These are phyloP conservation scores for Alternaria sp. DNA, from an alignment of 2,329 filamentous ascomycete genomes.

Conservation along the genomic window DNA sequence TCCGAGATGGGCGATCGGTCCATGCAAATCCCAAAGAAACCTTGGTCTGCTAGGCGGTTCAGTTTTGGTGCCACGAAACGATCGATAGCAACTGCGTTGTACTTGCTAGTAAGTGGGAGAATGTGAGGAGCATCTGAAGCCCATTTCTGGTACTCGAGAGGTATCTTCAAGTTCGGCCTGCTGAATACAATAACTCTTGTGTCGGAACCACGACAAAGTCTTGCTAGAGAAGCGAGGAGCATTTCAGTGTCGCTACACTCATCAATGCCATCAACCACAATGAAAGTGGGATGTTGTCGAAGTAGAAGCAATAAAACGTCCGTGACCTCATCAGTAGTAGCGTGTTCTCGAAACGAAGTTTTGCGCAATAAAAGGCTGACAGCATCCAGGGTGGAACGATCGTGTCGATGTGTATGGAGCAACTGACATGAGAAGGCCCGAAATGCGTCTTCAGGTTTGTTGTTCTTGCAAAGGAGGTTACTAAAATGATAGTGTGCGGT, in stretches of 20 bases:
- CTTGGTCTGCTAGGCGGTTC: conserved; percentile 38
- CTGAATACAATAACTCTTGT: conserved; percentile 38
- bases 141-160: conserved; percentile 41
- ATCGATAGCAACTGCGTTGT: conserved; percentile 33
- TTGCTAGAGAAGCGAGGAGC: conserved; percentile 32
- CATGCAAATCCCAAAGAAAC: conserved; percentile 42
- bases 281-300: conserved; percentile 42
- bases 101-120: conserved; percentile 24
- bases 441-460: conserved; percentile 33
- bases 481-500: conserved; percentile 40
- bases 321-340: conserved; percentile 39
- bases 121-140: conserved; percentile 39
- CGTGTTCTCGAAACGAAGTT: conserved; percentile 31
- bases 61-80: conserved; percentile 29
- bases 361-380: conserved; percentile 40
- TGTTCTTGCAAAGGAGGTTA: conserved; percentile 24
- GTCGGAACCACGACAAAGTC: conserved; percentile 38
- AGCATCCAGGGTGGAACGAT: conserved; percentile 37
- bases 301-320: conserved; percentile 37
- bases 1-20: conserved; percentile 31
- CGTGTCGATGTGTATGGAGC: conserved; percentile 34
- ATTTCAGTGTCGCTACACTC: conserved; percentile 32
- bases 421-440: conserved; percentile 37
- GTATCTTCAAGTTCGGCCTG: conserved; percentile 36
- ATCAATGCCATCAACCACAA: conserved; percentile 44